These are phyloP conservation scores for Fragaria ananassa DNA, from an alignment of 306 rosid genomes.

Conservation along the genomic window DNA sequence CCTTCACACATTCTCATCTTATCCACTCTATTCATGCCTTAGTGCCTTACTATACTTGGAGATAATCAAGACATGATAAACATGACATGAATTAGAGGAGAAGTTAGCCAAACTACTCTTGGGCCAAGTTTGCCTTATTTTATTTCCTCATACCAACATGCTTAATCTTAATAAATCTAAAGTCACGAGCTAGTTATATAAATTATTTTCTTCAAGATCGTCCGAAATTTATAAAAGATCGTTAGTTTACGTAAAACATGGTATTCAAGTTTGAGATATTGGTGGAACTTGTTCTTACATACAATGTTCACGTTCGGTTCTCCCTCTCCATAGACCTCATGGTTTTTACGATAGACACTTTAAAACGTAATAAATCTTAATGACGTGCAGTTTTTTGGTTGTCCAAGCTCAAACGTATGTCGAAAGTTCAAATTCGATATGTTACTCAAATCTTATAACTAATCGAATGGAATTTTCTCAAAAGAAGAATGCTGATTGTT, in stretches of 20 bases:
- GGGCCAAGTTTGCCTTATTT: not conserved
- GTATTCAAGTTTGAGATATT: not conserved
- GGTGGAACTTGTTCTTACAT: not conserved
- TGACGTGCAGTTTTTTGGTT: too few species aligned
- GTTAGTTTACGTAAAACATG: not conserved
- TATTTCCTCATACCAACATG: not conserved
- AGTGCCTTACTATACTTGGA: not conserved
- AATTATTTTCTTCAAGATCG: not conserved
- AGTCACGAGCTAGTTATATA: not conserved
- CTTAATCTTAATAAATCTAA: not conserved
- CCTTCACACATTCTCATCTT: constrained; percentile 5
- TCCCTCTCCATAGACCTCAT: not conserved
- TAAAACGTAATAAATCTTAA: too few species aligned
- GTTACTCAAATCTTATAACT: not conserved
- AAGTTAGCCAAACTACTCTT: not conserved
- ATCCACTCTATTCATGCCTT: not conserved
- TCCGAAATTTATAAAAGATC: not conserved
- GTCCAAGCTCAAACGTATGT: not conserved
- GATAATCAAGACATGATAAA: not conserved
- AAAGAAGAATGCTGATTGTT: not conserved
- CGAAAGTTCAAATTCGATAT: not conserved
- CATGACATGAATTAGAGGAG: not conserved
- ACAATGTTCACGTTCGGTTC: not conserved
- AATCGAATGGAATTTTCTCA: not conserved
- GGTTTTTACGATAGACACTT: not conserved